These are phyloP conservation scores for Brasilioporus rufonigricans DNA, from an alignment of 768 basidiomycete genomes.

Conservation along the genomic window DNA sequence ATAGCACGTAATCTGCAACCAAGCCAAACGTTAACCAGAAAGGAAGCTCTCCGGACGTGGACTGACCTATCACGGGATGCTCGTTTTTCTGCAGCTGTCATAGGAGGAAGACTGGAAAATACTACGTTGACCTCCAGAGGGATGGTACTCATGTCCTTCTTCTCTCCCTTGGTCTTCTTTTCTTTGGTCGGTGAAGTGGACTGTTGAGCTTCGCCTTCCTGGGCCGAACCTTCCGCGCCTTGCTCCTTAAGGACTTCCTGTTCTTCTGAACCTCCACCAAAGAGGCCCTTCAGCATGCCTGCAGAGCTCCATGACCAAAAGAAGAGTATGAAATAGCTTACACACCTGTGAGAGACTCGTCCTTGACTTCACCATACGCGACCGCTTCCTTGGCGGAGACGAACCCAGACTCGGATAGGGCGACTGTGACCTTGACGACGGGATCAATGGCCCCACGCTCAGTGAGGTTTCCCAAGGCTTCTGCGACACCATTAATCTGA, in stretches of 20 bases:
- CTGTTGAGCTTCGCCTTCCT: conserved; percentile 33
- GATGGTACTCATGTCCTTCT: conserved; percentile 56
- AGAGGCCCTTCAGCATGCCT: conserved; percentile 88
- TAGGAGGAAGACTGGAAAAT: conserved; percentile 65
- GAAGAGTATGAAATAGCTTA: not conserved
- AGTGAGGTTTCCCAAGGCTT: conserved; percentile 81
- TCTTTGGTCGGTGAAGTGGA: conserved; percentile 31
- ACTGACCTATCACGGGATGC: conserved; percentile 68
- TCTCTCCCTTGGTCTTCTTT: conserved; percentile 38
- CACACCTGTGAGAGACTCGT: conserved; percentile 72
- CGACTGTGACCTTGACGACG: conserved; percentile 80
- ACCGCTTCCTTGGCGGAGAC: conserved; percentile 77
- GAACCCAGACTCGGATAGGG: conserved; percentile 85
- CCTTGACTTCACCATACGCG: conserved; percentile 77
- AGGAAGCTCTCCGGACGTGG: not conserved
- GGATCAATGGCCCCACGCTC: conserved; percentile 78
- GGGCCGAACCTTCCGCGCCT: conserved; percentile 12
- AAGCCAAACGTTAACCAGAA: conserved; percentile 4
- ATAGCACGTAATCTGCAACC: conserved; percentile 67
- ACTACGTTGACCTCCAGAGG: conserved; percentile 59
- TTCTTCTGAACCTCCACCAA: conserved; percentile 56
- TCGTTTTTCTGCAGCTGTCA: conserved; percentile 77
- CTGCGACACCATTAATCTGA: conserved; percentile 66
- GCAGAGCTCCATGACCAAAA: conserved; percentile 13
- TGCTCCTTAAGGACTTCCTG: conserved; percentile 31